Evolutionary conservation across 257 asterid genomes (phyloP), one percentile per base, ranked within the genome.

Genomic region (Salvia rosmarinus): DNA sequence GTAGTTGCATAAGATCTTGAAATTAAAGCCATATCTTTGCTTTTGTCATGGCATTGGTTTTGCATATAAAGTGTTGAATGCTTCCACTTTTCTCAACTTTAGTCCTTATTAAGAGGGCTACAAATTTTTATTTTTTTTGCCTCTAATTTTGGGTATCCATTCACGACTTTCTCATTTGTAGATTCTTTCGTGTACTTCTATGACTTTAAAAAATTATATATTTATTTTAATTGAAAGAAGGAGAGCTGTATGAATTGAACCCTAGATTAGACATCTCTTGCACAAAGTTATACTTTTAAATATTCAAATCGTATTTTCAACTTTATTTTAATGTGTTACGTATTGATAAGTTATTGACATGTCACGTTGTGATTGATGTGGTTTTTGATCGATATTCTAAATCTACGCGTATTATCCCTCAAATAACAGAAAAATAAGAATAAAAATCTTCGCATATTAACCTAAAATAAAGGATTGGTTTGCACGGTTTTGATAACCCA

Each of bases 11-110:
- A 2, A 54, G 55, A 68, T 68, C 54, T 68, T 68, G 42, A 68
- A 52, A 51, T 34, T 20, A 68, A 51, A 68, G 71, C 59, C 59
- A 66, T 66, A 47, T 66, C 42, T 37, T 52, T 37, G 64, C 73
- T 52, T 54, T 52, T 68, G 64, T 54, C 51, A 68, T 21, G 52
- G 14, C 51, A 67, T 67, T 3, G 30, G 57, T 65, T 28, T 65
- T 46, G 58, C 42, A 50, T 47, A 20, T 11, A 66, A 32, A 32
- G 50, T 20, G 61, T 68, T 34, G 34, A 68, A 68, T 52, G 52
- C 19, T 30, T 67, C 32, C 17, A 30, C 23, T 39, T 16, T 30
- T 16, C 32, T 11, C 8, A 47, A 47, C 17, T 16, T 44, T 32
- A 30, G 23, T 25, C 40, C 42, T 64, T 43, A 44, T 64, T 64